Conservation (phyloP, 257 asterid genomes). For the Primulina tabacum region DNA sequence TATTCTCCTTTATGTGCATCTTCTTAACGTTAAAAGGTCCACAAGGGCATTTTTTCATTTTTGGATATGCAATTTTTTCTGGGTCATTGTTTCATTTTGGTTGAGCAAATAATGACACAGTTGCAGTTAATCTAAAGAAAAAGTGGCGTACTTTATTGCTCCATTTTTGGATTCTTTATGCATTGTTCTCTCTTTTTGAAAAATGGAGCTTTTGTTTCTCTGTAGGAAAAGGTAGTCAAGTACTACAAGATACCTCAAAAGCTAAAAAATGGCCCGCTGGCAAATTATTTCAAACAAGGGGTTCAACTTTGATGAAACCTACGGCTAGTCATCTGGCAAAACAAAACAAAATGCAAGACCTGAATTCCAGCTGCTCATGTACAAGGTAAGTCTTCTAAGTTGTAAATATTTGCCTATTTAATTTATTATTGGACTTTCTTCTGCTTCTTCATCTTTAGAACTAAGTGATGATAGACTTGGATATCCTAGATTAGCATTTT, state of each 20-base stretch:
- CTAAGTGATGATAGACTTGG: not conserved
- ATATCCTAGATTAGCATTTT: not conserved
- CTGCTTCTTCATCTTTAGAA: not conserved
- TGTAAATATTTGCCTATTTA: not conserved
- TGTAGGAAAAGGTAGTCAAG: conserved; percentile 31
- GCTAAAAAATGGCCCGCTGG: conserved; percentile 30
- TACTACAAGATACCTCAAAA: conserved; percentile 29
- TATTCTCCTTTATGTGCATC: not conserved
- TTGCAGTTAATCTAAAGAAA: not conserved
- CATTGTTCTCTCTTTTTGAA: conserved; percentile 1
- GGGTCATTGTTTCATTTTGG: not conserved
- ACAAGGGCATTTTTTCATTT: not conserved
- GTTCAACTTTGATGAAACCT: conserved; percentile 72
- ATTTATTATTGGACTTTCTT: not conserved
- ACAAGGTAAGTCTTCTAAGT: conserved; percentile 44
- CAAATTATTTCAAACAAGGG: conserved; percentile 37
- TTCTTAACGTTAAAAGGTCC: not conserved
- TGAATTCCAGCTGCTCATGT: conserved; percentile 30
- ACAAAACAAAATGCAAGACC: conserved; percentile 37
- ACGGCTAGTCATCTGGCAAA: conserved; percentile 92
- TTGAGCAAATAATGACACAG: not conserved
- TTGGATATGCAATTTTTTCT: not conserved
- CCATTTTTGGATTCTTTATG: not conserved
- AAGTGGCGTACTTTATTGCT: not conserved
- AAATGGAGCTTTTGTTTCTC: conserved; percentile 5